phyloP scores from a whole-genome alignment of 2,329 filamentous ascomycete species.

The Pseudogymnoascus sp. region DNA sequence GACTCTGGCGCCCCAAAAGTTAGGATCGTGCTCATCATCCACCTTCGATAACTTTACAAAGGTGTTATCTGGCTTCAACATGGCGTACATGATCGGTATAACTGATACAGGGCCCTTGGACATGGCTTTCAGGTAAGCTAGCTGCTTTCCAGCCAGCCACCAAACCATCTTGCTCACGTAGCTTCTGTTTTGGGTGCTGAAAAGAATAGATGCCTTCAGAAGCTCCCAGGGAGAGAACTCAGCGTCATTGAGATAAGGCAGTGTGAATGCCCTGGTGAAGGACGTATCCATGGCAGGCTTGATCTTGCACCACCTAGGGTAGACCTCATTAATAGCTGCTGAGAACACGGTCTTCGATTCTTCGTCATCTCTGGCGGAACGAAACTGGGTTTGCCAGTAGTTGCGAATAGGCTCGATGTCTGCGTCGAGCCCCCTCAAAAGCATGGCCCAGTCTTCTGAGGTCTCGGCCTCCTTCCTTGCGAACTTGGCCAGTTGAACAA shows the following conservation, averaged over 20 bases:
- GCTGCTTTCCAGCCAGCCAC: constrained; percentile 24
- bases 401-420: constrained; percentile 13
- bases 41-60: constrained; percentile 12
- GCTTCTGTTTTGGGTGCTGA: constrained; percentile 11
- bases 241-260: constrained; percentile 10
- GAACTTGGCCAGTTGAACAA: constrained; percentile 15
- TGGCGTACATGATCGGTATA: constrained; percentile 15
- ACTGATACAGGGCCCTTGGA: constrained; percentile 7
- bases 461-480: constrained; percentile 10
- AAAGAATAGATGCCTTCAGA: constrained; percentile 35
- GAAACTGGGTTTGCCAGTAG: constrained; percentile 11
- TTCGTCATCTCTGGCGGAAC: background rate
- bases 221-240: constrained; percentile 32
- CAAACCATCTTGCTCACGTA: constrained; percentile 17
- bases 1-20: background rate
- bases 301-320: constrained; percentile 19
- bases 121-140: constrained; percentile 21
- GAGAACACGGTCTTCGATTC: constrained; percentile 6
- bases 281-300: constrained; percentile 16
- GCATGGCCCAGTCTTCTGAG: constrained; percentile 11
- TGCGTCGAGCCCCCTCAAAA: constrained; percentile 13
- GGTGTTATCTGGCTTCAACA: constrained; percentile 15
- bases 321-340: constrained; percentile 10
- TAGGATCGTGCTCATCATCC: background rate
- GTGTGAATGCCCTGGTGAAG: constrained; percentile 14